Evolutionary conservation across 2,329 filamentous ascomycete genomes (phyloP).

Genomic region (Boeremia exigua): DNA sequence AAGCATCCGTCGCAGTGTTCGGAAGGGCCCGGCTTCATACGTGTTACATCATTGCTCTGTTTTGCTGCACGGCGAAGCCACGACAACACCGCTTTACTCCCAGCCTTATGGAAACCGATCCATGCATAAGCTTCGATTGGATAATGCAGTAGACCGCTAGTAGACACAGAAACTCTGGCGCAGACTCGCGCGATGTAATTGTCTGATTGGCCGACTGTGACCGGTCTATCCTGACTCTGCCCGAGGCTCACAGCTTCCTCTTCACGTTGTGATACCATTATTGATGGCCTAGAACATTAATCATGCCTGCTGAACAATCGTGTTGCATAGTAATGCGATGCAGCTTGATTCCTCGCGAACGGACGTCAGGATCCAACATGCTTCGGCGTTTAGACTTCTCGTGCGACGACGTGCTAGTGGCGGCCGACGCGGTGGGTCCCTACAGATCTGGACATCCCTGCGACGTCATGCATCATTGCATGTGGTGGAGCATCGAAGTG

Average conservation of each 20-base stretch:
- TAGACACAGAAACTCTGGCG: constrained; percentile 4
- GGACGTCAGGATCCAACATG: neutral
- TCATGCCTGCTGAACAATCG: neutral
- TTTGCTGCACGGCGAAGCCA: neutral
- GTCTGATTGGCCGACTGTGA: constrained; percentile 14
- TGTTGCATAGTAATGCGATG: neutral
- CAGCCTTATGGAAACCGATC: constrained; percentile 2
- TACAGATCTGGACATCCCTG: constrained; percentile 18
- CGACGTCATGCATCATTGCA: constrained; percentile 25
- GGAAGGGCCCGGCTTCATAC: no score
- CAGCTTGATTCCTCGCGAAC: neutral
- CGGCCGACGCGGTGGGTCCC: constrained; percentile 18
- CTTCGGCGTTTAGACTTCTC: constrained; percentile 5
- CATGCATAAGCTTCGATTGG: neutral
- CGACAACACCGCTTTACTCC: neutral
- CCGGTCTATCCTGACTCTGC: constrained; percentile 4
- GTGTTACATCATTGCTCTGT: constrained; percentile 4
- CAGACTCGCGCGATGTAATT: neutral
- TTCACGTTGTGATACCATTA: neutral
- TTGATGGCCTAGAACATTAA: neutral
- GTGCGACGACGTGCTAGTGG: constrained; percentile 20
- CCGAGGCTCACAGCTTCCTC: neutral
- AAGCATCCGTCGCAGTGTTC: no score
- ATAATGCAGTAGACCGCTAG: neutral
- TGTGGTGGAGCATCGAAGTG: constrained; percentile 9